Evolutionary conservation across 2,329 filamentous ascomycete genomes (phyloP).

Genomic region (Nigrospora oryzae): DNA sequence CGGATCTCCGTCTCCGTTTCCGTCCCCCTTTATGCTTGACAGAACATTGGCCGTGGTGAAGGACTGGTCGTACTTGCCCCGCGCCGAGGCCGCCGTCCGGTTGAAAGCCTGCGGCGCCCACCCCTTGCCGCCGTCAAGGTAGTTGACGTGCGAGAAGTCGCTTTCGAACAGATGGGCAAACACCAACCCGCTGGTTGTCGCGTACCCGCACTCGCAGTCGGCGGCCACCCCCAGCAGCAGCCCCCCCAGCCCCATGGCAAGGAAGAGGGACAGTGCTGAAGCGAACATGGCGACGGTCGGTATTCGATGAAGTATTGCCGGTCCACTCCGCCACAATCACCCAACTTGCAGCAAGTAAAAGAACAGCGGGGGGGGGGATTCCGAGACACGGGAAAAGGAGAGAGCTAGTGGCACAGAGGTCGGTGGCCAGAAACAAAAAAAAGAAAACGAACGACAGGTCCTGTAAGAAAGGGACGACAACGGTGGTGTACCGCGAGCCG

Average conservation of each 20-base stretch:
- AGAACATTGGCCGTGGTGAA: constrained; percentile 50
- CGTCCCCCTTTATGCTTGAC: constrained; percentile 28
- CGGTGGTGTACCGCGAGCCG: too few species aligned
- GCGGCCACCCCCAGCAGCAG: constrained; percentile 20
- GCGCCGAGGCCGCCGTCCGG: constrained; percentile 44
- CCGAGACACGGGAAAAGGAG: too few species aligned
- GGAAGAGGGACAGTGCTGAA: constrained; percentile 3
- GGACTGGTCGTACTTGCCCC: constrained; percentile 59
- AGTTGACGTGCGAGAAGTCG: constrained; percentile 54
- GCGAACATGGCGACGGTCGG: neutral
- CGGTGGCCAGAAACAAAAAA: too few species aligned
- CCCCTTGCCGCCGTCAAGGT: constrained; percentile 25
- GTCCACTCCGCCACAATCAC: too few species aligned
- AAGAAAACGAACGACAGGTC: too few species aligned
- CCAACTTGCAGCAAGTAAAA: too few species aligned
- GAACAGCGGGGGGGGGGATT: too few species aligned
- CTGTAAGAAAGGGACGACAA: too few species aligned
- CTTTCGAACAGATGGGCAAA: constrained; percentile 67
- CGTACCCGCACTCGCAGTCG: constrained; percentile 68
- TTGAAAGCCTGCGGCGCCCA: constrained; percentile 65
- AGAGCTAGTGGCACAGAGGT: too few species aligned
- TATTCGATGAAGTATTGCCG: too few species aligned
- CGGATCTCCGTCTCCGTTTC: constrained; percentile 28
- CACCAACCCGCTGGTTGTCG: constrained; percentile 40
- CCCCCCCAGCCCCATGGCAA: constrained; percentile 7